These are phyloP conservation scores for Astragalus glycyphyllos DNA, from an alignment of 306 rosid species.

Conservation along the genomic window DNA sequence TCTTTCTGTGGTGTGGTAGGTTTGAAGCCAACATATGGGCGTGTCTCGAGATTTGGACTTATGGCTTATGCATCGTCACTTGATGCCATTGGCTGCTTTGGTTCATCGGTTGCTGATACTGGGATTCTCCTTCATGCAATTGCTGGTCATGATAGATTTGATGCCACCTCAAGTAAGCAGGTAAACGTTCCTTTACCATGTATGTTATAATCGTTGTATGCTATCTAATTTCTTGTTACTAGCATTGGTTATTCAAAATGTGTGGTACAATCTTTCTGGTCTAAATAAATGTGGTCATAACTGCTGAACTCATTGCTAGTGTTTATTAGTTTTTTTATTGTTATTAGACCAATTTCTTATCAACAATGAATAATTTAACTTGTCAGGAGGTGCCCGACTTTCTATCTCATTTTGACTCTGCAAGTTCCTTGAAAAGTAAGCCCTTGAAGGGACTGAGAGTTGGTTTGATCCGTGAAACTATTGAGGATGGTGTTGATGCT, in stretches of 20 bases:
- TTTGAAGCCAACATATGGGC: constrained; percentile 95
- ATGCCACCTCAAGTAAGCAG: constrained; percentile 88
- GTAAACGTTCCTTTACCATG: constrained; percentile 48
- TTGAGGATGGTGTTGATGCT: constrained; percentile 82
- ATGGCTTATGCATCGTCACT: constrained; percentile 98
- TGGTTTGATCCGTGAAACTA: constrained; percentile 89
- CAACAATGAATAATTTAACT: constrained; percentile 29
- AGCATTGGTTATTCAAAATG: neutral
- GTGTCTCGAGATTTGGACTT: constrained; percentile 91
- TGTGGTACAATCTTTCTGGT: constrained; percentile 11
- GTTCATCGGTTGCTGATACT: constrained; percentile 86
- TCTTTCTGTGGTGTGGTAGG: constrained; percentile 98
- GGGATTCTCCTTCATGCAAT: constrained; percentile 91
- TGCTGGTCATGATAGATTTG: constrained; percentile 88
- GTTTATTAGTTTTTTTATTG: constrained; percentile 18
- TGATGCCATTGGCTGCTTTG: constrained; percentile 97
- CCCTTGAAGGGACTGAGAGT: constrained; percentile 90
- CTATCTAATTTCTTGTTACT: constrained; percentile 30
- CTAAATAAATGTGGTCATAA: constrained; percentile 13
- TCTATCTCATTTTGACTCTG: constrained; percentile 55
- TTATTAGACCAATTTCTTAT: constrained; percentile 28
- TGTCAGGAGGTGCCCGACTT: constrained; percentile 82
- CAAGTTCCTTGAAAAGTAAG: constrained; percentile 64
- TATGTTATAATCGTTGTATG: constrained; percentile 24
- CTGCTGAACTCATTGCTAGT: constrained; percentile 22